These are phyloP conservation scores for Aspergillus neotritici DNA, from an alignment of 2,329 filamentous ascomycete species.

Conservation along the genomic window DNA sequence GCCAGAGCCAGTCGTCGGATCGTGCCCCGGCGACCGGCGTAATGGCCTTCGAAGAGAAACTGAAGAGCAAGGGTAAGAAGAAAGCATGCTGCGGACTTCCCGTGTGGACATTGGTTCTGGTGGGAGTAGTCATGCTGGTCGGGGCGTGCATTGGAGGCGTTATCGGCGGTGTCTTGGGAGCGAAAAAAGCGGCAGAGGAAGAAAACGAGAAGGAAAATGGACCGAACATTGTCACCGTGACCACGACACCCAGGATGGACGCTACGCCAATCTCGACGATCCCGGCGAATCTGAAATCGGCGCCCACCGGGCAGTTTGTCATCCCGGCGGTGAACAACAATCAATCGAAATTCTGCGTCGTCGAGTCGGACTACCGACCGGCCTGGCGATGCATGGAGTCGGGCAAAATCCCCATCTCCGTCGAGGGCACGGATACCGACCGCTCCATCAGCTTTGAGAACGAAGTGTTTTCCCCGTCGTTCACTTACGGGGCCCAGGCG, in stretches of 20 bases:
- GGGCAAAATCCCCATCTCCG: slow-evolving; percentile 29
- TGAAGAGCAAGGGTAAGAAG: slow-evolving; percentile 40
- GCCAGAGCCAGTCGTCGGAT: slow-evolving; percentile 12
- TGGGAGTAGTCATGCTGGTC: slow-evolving; percentile 44
- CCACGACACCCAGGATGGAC: slow-evolving; percentile 46
- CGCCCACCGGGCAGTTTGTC: slow-evolving; percentile 47
- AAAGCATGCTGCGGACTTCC: slow-evolving; percentile 48
- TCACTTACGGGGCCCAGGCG: slow-evolving; percentile 59
- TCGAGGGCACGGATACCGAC: slow-evolving; percentile 21
- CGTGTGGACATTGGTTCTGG: slow-evolving; percentile 46
- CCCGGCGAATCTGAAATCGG: slow-evolving; percentile 39
- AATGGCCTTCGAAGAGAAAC: slow-evolving; percentile 41
- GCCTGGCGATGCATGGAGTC: slow-evolving; percentile 48
- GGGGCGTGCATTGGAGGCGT: slow-evolving; percentile 49
- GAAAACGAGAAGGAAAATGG: slow-evolving; percentile 18
- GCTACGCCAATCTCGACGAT: slow-evolving; percentile 46
- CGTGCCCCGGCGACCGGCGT: slow-evolving; percentile 29
- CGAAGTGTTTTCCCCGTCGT: slow-evolving; percentile 33
- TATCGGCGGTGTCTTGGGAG: slow-evolving; percentile 50
- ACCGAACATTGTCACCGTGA: slow-evolving; percentile 41
- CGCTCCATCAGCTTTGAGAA: slow-evolving; percentile 36
- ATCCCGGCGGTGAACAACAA: slow-evolving; percentile 46
- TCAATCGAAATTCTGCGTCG: slow-evolving; percentile 46
- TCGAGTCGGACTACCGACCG: slow-evolving; percentile 39
- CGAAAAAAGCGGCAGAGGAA: slow-evolving; percentile 32